Evolutionary conservation across 2,329 filamentous ascomycete genomes (phyloP).

Genomic region (Xylariaceae sp.): DNA sequence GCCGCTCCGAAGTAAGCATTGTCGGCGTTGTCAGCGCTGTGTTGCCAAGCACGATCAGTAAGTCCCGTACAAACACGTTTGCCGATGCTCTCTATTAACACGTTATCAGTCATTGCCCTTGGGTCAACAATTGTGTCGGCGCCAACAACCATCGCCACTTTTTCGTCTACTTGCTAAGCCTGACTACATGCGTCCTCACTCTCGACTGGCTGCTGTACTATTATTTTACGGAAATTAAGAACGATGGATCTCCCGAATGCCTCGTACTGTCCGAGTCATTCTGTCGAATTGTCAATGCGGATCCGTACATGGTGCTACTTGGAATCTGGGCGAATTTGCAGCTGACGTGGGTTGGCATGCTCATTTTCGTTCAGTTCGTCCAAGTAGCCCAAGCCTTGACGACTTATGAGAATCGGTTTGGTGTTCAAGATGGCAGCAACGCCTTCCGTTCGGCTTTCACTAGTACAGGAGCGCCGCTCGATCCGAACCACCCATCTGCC

Average conservation of each 20-base stretch:
- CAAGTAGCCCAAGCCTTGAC: constrained; percentile 91
- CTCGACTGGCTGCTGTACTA: constrained; percentile 68
- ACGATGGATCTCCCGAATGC: constrained; percentile 54
- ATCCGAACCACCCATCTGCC: constrained; percentile 58
- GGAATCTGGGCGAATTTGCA: constrained; percentile 77
- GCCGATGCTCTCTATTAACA: constrained; percentile 22
- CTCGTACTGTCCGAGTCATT: constrained; percentile 68
- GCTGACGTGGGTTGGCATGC: constrained; percentile 94
- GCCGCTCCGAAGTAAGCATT: constrained; percentile 92
- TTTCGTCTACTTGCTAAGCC: constrained; percentile 75
- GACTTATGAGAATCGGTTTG: constrained; percentile 94
- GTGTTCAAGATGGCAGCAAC: constrained; percentile 58
- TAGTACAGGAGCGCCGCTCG: constrained; percentile 68
- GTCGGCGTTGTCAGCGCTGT: constrained; percentile 82
- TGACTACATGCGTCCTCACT: constrained; percentile 68
- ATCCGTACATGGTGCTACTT: constrained; percentile 78
- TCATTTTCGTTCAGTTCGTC: constrained; percentile 86
- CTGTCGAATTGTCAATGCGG: constrained; percentile 72
- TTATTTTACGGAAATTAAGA: constrained; percentile 60
- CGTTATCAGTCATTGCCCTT: constrained; percentile 75
- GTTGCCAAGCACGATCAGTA: constrained; percentile 96
- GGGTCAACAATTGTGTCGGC: constrained; percentile 95
- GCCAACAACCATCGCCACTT: constrained; percentile 97
- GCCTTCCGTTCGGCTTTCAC: constrained; percentile 67
- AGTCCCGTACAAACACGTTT: constrained; percentile 36